A percentile compares a stretch with the other conserved stretches of the same genome.
phyloP scores from a whole-genome alignment of 2,329 filamentous ascomycete genomes.

The Pleurostoma richardsiae region DNA sequence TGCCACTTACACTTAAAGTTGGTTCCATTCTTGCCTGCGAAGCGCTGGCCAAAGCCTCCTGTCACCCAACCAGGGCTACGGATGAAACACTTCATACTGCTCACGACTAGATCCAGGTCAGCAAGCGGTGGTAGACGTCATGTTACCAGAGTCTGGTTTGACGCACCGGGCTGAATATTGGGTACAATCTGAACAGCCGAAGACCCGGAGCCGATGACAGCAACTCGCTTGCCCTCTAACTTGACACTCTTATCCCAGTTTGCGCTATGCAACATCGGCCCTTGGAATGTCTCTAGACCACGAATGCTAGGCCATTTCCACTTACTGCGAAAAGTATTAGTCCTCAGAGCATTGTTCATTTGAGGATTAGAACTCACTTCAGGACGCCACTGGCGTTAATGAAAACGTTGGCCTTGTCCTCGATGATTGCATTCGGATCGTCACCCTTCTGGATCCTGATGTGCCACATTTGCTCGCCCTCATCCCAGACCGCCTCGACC shows the following conservation, averaged over 20 bases:
- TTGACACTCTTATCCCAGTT: conserved; percentile 16
- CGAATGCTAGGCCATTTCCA: conserved; percentile 18
- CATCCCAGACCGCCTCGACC: conserved; percentile 36
- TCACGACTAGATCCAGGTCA: neutral
- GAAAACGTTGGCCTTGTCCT: conserved; percentile 10
- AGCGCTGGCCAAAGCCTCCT: neutral
- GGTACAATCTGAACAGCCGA: conserved; percentile 22
- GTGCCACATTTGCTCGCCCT: conserved; percentile 30
- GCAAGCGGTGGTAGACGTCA: too few species aligned
- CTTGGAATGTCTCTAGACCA: conserved; percentile 24
- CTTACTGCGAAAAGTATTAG: conserved; percentile 1
- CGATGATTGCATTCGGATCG: conserved; percentile 10
- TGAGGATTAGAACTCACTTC: conserved; percentile 8
- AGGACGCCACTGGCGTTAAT: conserved; percentile 12
- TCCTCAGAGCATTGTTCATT: neutral
- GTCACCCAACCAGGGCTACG: neutral
- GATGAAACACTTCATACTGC: neutral
- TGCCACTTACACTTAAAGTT: neutral
- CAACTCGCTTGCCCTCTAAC: conserved; percentile 17
- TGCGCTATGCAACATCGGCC: conserved; percentile 20
- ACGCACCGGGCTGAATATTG: conserved; percentile 7
- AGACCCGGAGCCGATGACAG: conserved; percentile 23
- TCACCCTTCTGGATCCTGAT: conserved; percentile 17
- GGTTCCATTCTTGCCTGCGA: neutral
- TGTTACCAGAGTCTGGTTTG: neutral